Base-by-base conservation (phyloP, 257 asterid species). In the Paraleonurus japonicus region DNA sequence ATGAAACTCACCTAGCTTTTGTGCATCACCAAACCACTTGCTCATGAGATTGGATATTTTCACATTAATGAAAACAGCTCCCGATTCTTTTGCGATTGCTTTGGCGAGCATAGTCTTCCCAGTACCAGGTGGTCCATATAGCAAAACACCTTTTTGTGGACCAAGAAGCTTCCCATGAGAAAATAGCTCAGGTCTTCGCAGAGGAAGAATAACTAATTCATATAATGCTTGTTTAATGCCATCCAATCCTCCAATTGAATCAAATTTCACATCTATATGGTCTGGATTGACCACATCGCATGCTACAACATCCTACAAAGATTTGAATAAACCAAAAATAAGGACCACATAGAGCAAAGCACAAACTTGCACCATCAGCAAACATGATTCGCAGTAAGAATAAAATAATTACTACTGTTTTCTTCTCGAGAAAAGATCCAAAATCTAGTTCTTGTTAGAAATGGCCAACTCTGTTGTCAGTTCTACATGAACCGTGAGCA, bases 51-150 rank as follows among this genome's bases (percentile, higher is more conserved):
- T 93, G 35, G 97, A 83, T 61, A 87, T 76, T 76, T 81, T 87
- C 67, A 93, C 94, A 58, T 93, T 90, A 71, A 93, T 93, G 73
- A 93, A 93, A 73, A 85, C 94, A 77, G 97, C 97, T 67, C 95
- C 90, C 2, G 97, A 93, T 78, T 93, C 97, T 78, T 82, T 93
- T 3, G 98, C 97, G 69, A 93, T 93, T 41, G 97, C 98, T 84
- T 93, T 93, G 53, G 98, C 98, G 60, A 90, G 98, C 97, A 93
- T 90, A 3, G 97, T 93, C 87, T 93, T 93, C 77, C 98, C 98
- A 27, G 98, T 93, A 48, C 98, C 98, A 8, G 98, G 97, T 22
- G 97, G 98, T 62, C 98, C 98, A 39, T 82, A 93, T 22, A 93
- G 78, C 86, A 93, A 66, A 53, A 93, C 97, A 9, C 98, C 97